Evolutionary conservation across 441 rosid species (phyloP).

Genomic region (Croton laevigatus): DNA sequence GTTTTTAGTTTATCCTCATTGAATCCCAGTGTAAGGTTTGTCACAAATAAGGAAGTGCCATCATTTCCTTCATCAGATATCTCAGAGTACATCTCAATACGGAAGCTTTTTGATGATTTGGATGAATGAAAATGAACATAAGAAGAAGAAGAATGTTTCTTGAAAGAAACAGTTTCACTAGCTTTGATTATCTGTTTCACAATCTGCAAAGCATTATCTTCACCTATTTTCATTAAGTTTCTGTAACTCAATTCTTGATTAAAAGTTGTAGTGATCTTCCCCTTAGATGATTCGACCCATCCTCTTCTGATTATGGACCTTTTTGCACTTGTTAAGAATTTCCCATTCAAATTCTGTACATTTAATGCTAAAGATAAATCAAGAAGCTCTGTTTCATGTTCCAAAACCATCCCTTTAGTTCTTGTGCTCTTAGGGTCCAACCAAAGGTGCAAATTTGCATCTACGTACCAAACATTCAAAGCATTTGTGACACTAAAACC

Average conservation of each 20-base stretch:
- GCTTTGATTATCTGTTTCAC: conserved; percentile 58
- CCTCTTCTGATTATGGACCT: conserved; percentile 57
- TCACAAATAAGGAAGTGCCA: conserved; percentile 26
- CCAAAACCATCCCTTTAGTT: conserved; percentile 55
- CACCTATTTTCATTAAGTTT: conserved; percentile 54
- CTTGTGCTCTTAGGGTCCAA: conserved; percentile 47
- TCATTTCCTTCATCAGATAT: conserved; percentile 35
- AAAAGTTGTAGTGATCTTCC: conserved; percentile 50
- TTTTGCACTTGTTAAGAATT: conserved; percentile 43
- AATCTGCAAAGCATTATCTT: conserved; percentile 53
- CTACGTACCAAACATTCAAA: conserved; percentile 70
- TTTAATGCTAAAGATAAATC: conserved; percentile 32
- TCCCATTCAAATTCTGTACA: conserved; percentile 59
- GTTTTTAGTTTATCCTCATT: conserved; percentile 43
- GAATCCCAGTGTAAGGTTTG: conserved; percentile 56
- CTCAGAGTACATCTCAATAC: conserved; percentile 34
- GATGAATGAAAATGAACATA: conserved; percentile 17
- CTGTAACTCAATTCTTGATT: conserved; percentile 50
- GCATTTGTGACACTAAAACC: conserved; percentile 71
- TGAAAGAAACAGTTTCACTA: conserved; percentile 40
- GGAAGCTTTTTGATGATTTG: conserved; percentile 45
- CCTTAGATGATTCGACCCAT: conserved; percentile 63
- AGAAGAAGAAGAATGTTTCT: conserved; percentile 20
- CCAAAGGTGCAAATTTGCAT: conserved; percentile 95
- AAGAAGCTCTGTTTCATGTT: conserved; percentile 37